Evolutionary conservation across 2,329 filamentous ascomycete genomes (phyloP), one percentile per base, ranked within the genome.

Genomic region (Fusarium goolgardi): DNA sequence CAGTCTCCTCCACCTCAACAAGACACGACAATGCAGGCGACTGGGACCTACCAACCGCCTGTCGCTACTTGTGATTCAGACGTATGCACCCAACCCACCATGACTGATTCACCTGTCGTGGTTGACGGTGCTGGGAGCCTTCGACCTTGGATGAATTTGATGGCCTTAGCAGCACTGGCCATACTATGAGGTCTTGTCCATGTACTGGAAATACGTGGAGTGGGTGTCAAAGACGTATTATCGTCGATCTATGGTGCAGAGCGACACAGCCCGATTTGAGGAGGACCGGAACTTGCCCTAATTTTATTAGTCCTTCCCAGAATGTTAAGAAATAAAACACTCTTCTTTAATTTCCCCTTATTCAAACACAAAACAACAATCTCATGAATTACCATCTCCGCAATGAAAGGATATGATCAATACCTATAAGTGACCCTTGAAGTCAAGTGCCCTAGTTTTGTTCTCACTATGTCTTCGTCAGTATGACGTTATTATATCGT

Each of bases 71-170:
- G 59, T 5, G 18, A 12, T 4, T 15, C 29, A 15, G 29, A 15
- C 15, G 34, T 20, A 10, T 62, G 59, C 12, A 29, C 44, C 3
- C 18, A 25, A 15, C 13, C 16, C 18, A 53, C 39, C 1, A 13
- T 18, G 13, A 55, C 40, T 11, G 47, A 32, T 15, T 12, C 46
- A 5, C 34, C 34, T 39, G 56, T 61, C 10, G 23, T 46, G 23
- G 56, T 61, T 13, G 21, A 34, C 13, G 20, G 16, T 12, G 59
- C 18, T 21, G 34, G 34, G 29, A 35, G 5, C 2, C 5, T 27
- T 23, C 15, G 6, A 3, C 59, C 59, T 53, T 16, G 51, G 40
- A 35, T 46, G 21, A 13, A 4, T 9, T 12, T 61, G 15, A 20
- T 27, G 0, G 34, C 21, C 2, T 20, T 54, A 5, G 59, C 29